Evolutionary conservation across 805 yeast species (phyloP), one percentile per base, ranked within the genome.

Genomic region (Sungouiozyma ichnusensis): DNA sequence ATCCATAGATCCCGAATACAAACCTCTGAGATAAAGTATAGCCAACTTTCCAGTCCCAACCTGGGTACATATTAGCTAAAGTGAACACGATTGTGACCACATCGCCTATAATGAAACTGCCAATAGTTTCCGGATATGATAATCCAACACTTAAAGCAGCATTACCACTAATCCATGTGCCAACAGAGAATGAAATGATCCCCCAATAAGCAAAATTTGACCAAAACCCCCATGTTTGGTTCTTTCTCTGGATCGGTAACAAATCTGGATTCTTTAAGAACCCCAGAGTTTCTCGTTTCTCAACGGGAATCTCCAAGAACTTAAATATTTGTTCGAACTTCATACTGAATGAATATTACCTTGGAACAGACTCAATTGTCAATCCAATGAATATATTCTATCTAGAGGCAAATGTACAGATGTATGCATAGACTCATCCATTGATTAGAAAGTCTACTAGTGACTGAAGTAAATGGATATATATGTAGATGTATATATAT

Each of bases 31-130:
- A 59, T 16, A 71, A 41, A 1, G 77, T 68, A 48, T 61, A 71
- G 8, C 75, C 75, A 35, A 71, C 65, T 52, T 72, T 76, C 62
- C 68, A 73, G 37, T 71, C 67, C 15, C 58, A 52, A 36, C 79
- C 79, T 0, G 72, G 74, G 39, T 61, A 65, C 16, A 74, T 67
- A 50, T 72, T 72, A 11, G 71, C 64, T 33, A 69, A 48, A 14
- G 77, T 70, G 43, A 68, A 64, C 4, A 61, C 15, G 35, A 69
- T 58, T 14, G 74, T 70, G 14, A 74, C 46, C 4, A 68, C 48
- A 52, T 73, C 74, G 27, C 73, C 77, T n/a, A 74, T 47, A 29
- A 68, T 62, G 37, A 64, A 65, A 16, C 68, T 63, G 8, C 72
- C 70, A 53, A 74, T 65, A 6, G 72, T 63, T 39, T 72, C 70